phyloP scores from a whole-genome alignment of 129 eudicot genomes.

The Flaveria ramosissima region DNA sequence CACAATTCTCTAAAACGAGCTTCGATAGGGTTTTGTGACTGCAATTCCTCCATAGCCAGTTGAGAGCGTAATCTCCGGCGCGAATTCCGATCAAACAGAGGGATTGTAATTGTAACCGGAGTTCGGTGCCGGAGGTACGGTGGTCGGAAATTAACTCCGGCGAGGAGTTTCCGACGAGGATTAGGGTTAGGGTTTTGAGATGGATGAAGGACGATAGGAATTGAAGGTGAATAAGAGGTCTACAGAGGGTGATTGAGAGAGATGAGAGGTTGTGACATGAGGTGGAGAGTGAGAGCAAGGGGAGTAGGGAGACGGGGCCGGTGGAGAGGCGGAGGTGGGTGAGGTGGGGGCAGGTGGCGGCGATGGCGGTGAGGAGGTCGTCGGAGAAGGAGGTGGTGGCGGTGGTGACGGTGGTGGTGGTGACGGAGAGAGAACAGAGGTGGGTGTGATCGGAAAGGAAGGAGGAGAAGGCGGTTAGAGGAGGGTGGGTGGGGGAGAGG shows the following conservation, averaged over 20 bases:
- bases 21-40: conserved; percentile 35
- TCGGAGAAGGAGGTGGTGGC: conserved; percentile 31
- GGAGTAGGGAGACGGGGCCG: conserved; percentile 41
- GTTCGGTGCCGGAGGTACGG: conserved; percentile 1
- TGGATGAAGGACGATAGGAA: conserved; percentile 33
- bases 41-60: conserved; percentile 65
- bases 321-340: conserved; percentile 46
- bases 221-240: conserved; percentile 41
- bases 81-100: conserved; percentile 49
- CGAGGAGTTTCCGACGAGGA: conserved; percentile 20
- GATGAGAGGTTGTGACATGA: conserved; percentile 50
- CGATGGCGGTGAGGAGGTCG: conserved; percentile 37
- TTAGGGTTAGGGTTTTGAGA: conserved; percentile 37
- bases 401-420: conserved; percentile 30
- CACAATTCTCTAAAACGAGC: conserved; percentile 56
- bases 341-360: conserved; percentile 50
- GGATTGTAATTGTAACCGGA: conserved; percentile 44
- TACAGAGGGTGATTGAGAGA: conserved; percentile 42
- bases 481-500: conserved; percentile 35
- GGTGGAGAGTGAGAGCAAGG: conserved; percentile 47
- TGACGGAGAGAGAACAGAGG: conserved; percentile 45
- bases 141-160: background rate
- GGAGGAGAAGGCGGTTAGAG: conserved; percentile 36
- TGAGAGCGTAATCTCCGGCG: conserved; percentile 48
- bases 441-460: conserved; percentile 48